Evolutionary conservation across 208 protist species (phyloP).

Genomic region (Trypanosoma mega): DNA sequence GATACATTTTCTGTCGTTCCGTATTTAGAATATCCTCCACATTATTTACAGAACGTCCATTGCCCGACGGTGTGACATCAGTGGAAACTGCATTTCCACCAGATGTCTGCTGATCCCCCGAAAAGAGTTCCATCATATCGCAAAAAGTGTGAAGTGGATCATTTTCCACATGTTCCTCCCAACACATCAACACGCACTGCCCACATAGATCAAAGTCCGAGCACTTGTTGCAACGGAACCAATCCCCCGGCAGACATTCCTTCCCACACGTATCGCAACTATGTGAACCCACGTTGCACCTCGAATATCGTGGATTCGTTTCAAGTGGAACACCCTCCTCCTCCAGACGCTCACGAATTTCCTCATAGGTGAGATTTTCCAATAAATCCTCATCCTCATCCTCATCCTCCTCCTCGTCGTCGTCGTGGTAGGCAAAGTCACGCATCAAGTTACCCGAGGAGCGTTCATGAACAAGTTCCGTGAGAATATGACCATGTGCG

Average conservation of each 20-base stretch:
- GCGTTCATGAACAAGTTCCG: constrained; percentile 13
- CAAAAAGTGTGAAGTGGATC: constrained; percentile 55
- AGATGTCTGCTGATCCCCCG: no score
- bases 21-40: constrained; percentile 12
- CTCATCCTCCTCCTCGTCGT: constrained; percentile 26
- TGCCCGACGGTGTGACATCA: neutral
- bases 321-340: constrained; percentile 35
- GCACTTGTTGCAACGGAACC: constrained; percentile 87
- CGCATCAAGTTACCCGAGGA: no score
- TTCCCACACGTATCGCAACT: constrained; percentile 66
- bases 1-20: constrained; percentile 38
- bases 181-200: constrained; percentile 52
- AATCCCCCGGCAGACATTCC: constrained; percentile 42
- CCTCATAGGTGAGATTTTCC: constrained; percentile 34
- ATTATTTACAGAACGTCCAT: neutral
- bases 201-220: constrained; percentile 72
- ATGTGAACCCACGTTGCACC: constrained; percentile 35
- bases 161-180: constrained; percentile 34
- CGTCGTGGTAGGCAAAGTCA: constrained; percentile 12
- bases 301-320: constrained; percentile 29
- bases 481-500: constrained; percentile 34
- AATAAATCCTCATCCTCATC: constrained; percentile 34
- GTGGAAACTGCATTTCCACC: neutral
- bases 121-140: no score
- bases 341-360: constrained; percentile 37